phyloP scores from a whole-genome alignment of 306 rosid species.

The Pterocarpus macrocarpus region DNA sequence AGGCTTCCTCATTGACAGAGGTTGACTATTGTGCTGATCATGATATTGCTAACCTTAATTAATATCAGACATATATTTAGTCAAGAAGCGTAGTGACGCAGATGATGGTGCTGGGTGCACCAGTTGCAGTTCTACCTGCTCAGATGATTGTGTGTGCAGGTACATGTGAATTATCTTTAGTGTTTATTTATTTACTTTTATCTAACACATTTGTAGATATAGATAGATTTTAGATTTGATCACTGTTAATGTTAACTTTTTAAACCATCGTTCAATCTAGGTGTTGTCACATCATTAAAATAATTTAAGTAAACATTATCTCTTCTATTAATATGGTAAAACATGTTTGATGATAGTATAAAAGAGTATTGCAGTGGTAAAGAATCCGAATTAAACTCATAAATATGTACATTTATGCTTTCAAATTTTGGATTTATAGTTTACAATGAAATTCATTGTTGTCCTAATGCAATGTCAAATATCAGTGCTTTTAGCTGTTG shows the following conservation, averaged over 20 bases:
- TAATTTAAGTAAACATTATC: neutral
- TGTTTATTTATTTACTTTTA: constrained; percentile 3
- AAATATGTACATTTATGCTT: constrained; percentile 1
- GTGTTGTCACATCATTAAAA: neutral
- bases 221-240: neutral
- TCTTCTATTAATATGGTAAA: neutral
- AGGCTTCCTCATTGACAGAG: neutral
- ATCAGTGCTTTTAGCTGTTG: neutral
- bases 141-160: constrained; percentile 93
- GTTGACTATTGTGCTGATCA: constrained; percentile 29
- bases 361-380: neutral
- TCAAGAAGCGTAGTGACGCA: constrained; percentile 82
- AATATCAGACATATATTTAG: constrained; percentile 74
- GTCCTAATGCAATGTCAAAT: neutral
- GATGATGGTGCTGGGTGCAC: constrained; percentile 87
- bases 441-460: neutral
- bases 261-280: neutral
- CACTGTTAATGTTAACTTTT: neutral
- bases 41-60: constrained; percentile 57
- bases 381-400: neutral
- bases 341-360: neutral
- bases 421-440: neutral
- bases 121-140: constrained; percentile 69
- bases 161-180: constrained; percentile 45
- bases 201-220: constrained; percentile 3